These are phyloP conservation scores for Serendipita sp. DNA, from an alignment of 768 basidiomycete species.

Conservation along the genomic window DNA sequence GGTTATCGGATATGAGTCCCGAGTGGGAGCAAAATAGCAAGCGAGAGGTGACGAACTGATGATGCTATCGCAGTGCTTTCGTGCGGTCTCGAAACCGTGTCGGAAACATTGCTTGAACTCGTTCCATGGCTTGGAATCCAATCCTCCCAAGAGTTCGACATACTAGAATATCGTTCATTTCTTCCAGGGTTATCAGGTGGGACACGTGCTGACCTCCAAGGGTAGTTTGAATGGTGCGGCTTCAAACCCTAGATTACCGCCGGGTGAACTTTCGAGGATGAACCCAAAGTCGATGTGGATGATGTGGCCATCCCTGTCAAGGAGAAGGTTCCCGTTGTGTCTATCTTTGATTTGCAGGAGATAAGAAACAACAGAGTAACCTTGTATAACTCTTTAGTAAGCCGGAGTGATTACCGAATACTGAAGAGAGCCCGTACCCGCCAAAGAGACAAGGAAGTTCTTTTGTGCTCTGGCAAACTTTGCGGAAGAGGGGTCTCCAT, in stretches of 20 bases:
- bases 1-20: background rate
- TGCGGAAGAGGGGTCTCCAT: conserved; percentile 74
- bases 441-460: conserved; percentile 85
- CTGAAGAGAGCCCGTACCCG: conserved; percentile 31
- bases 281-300: conserved; percentile 98
- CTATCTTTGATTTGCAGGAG: conserved; percentile 96
- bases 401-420: background rate
- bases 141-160: conserved; percentile 84
- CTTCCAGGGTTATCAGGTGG: background rate
- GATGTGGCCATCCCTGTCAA: conserved; percentile 88
- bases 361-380: conserved; percentile 92
- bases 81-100: conserved; percentile 81
- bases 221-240: conserved; percentile 98
- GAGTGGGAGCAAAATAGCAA: background rate
- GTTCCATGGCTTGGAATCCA: conserved; percentile 52
- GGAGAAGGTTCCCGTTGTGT: conserved; percentile 94
- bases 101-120: conserved; percentile 81
- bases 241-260: conserved; percentile 85
- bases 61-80: conserved; percentile 93
- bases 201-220: conserved; percentile 24
- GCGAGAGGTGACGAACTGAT: conserved; percentile 42
- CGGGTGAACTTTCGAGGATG: conserved; percentile 91
- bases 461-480: conserved; percentile 81
- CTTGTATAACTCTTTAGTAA: conserved; percentile 21
- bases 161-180: conserved; percentile 35